Evolutionary conservation across 2,329 filamentous ascomycete genomes (phyloP), one percentile per base, ranked within the genome.

Genomic region (Pseudogymnoascus sp.): DNA sequence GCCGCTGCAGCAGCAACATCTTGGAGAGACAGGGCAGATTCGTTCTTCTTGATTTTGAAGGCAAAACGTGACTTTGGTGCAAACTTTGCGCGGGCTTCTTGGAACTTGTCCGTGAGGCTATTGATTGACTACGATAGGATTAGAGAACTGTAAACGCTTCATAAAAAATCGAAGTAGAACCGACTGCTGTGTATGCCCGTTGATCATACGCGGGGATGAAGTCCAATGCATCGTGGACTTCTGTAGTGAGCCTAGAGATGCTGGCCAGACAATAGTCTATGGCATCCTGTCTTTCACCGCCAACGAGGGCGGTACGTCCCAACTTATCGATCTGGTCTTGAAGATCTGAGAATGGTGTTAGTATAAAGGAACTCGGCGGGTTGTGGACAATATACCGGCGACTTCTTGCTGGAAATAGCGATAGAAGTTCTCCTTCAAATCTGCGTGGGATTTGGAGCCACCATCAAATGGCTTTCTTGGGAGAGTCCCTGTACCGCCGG

Each of bases 171-270:
- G 44, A 44, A 47, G 35, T 26, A 40, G 11, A 59, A 65, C 71
- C 63, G 76, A 92, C 90, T 78, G 93, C 87, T 47, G 87, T 84
- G 72, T 96, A 97, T 23, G 89, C 88, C 69, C 90, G 86, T 74
- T 95, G 91, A 71, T 97, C 95, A 73, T 97, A 96, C 7, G 91
- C 86, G 2, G 95, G 92, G 15, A 96, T 85, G 68, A 88, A 91
- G 63, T 87, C 87, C 1, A 89, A 85, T 0, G 90, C 89, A 76
- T 97, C 92, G 68, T 90, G 88, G 40, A 97, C 90, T 70, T 95
- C 88, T 67, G 88, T 89, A 1, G 91, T 92, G 15, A 97, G 82
- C 64, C 86, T 84, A 31, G 90, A 87, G 70, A 97, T 95, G 66
- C 86, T 85, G 15, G 89, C 86, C 13, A 96, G 82, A 68, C 92